Evolutionary conservation across 257 asterid species (phyloP).

Genomic region (Ilex asprella): DNA sequence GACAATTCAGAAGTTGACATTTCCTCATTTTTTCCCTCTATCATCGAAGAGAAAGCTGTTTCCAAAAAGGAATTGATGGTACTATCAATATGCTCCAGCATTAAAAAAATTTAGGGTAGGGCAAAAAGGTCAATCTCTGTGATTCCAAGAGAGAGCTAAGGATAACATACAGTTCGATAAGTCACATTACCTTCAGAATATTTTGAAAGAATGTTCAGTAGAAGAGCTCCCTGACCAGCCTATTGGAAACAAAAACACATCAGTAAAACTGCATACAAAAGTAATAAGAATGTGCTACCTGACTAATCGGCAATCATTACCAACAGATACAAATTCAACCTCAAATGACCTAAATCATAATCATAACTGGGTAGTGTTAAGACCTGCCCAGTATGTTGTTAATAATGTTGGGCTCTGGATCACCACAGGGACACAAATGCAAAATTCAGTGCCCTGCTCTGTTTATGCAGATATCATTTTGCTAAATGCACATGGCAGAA

Average conservation of each 20-base stretch:
- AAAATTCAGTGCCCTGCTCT: no score
- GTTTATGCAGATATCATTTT: no score
- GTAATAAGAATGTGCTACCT: no score
- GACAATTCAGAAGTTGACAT: conserved; percentile 89
- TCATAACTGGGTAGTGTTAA: no score
- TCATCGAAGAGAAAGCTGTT: conserved; percentile 87
- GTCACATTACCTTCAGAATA: conserved; percentile 65
- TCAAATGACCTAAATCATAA: no score
- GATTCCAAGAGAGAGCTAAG: not conserved
- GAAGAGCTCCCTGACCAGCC: conserved; percentile 92
- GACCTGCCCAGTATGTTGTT: no score
- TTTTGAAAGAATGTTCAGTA: conserved; percentile 83
- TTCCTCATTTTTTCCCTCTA: conserved; percentile 89
- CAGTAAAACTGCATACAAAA: not conserved
- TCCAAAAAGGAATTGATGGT: conserved; percentile 12
- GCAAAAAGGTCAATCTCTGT: not conserved
- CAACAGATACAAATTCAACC: no score
- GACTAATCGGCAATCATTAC: no score
- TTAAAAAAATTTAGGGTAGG: not conserved
- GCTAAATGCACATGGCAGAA: no score
- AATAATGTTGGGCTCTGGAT: no score
- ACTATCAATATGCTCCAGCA: not conserved
- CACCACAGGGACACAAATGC: no score
- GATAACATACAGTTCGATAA: conserved; percentile 1
- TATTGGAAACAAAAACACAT: conserved; percentile 24